Evolutionary conservation across 192 early-diverging fungal species (phyloP).

Genomic region (Coemansia interrupta): DNA sequence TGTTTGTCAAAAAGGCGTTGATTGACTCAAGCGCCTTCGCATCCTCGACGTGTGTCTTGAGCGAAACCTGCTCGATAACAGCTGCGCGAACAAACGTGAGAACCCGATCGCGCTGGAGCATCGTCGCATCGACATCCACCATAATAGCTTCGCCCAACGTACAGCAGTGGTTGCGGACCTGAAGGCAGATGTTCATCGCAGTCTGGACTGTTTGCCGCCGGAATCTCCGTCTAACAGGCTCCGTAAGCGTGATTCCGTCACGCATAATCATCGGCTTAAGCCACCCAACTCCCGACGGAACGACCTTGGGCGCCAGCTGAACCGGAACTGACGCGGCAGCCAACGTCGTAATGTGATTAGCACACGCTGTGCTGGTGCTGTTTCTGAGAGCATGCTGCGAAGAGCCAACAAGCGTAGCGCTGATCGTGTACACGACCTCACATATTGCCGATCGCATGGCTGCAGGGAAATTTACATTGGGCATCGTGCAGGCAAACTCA

Average conservation of each 20-base stretch:
- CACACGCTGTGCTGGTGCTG: conserved; percentile 7
- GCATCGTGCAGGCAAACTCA: conserved; percentile 46
- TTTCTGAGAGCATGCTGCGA: background rate
- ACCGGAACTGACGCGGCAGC: conserved; percentile 26
- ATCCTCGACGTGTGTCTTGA: conserved; percentile 38
- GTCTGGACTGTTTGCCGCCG: conserved; percentile 37
- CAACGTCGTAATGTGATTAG: conserved; percentile 25
- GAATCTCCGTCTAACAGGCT: conserved; percentile 34
- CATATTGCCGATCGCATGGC: conserved; percentile 52
- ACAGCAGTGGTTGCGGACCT: conserved; percentile 52
- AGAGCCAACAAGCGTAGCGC: conserved; percentile 30
- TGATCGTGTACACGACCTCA: conserved; percentile 37
- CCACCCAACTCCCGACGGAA: conserved; percentile 51
- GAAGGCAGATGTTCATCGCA: conserved; percentile 52
- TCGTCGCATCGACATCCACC: conserved; percentile 46
- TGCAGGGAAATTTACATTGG: conserved; percentile 47
- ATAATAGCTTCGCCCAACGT: conserved; percentile 47
- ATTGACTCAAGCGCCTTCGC: conserved; percentile 28
- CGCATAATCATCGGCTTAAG: conserved; percentile 53
- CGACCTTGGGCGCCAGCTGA: conserved; percentile 41
- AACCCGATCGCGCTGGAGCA: conserved; percentile 52
- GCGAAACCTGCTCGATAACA: conserved; percentile 45
- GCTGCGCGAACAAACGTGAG: conserved; percentile 49
- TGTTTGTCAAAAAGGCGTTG: conserved; percentile 23
- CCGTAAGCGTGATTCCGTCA: conserved; percentile 41